These are phyloP conservation scores for Fusarium mundagurra DNA, from an alignment of 2,329 filamentous ascomycete species.

Conservation along the genomic window DNA sequence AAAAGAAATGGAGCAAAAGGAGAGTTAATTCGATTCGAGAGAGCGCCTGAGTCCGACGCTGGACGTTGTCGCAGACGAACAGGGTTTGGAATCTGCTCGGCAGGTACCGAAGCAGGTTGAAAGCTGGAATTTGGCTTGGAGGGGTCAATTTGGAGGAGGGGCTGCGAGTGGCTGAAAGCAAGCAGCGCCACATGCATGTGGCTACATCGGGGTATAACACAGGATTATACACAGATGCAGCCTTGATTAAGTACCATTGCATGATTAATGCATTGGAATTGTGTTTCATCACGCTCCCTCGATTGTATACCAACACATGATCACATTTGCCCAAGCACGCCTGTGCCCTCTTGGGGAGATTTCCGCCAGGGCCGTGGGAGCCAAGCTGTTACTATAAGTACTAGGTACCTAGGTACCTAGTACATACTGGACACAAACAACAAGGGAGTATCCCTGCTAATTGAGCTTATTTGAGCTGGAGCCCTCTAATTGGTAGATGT, in stretches of 20 bases:
- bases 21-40: background rate
- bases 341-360: background rate
- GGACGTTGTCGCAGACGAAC: conserved; percentile 3
- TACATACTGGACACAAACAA: background rate
- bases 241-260: background rate
- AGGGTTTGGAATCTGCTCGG: conserved; percentile 25
- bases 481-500: background rate
- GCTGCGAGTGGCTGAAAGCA: background rate
- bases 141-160: conserved; percentile 30
- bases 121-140: conserved; percentile 16
- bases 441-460: conserved; percentile 6
- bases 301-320: background rate
- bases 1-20: background rate
- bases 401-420: background rate
- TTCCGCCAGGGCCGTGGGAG: background rate
- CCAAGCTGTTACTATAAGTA: background rate
- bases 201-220: background rate
- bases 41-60: background rate
- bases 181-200: conserved; percentile 19
- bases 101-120: conserved; percentile 26
- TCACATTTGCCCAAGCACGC: background rate
- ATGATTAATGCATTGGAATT: background rate
- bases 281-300: background rate
- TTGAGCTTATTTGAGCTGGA: conserved; percentile 11
- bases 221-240: background rate